These are phyloP conservation scores for Trametes pubescens DNA, from an alignment of 1,284 basidiomycete genomes.

Conservation along the genomic window DNA sequence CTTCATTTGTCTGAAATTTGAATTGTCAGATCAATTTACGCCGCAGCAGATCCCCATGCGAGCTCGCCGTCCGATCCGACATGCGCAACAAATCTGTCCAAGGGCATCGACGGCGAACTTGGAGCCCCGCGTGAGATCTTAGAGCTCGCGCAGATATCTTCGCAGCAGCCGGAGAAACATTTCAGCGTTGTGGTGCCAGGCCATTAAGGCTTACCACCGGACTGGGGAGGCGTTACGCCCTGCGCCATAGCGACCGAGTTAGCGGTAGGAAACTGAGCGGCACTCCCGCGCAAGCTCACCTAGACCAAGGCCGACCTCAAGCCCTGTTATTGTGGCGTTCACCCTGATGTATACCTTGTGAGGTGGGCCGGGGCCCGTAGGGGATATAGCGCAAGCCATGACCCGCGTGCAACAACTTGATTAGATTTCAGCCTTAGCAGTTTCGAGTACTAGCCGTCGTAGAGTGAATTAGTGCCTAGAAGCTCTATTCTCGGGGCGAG, in stretches of 20 bases:
- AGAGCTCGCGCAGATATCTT: neutral
- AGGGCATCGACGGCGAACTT: neutral
- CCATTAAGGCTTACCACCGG: neutral
- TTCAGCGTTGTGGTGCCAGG: neutral
- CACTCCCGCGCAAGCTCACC: neutral
- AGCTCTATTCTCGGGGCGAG: neutral
- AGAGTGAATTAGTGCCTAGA: neutral
- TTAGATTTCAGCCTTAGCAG: neutral
- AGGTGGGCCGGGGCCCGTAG: neutral
- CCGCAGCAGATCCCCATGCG: neutral
- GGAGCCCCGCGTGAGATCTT: neutral
- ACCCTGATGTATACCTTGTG: neutral
- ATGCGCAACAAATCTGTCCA: neutral
- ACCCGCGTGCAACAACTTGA: neutral
- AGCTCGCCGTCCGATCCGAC: neutral
- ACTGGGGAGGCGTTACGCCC: no score
- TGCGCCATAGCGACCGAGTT: neutral
- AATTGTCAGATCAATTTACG: neutral
- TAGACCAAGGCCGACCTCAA: no score
- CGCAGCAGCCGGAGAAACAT: neutral
- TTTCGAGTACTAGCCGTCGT: neutral
- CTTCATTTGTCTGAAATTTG: neutral
- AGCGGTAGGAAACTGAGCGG: neutral
- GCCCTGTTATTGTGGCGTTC: neutral
- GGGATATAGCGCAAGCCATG: no score